Percentiles rank a stretch among this genome's conserved stretches.
Evolutionary conservation across 2,329 filamentous ascomycete species (phyloP).

Genomic region (Pyrenochaeta sp.): DNA sequence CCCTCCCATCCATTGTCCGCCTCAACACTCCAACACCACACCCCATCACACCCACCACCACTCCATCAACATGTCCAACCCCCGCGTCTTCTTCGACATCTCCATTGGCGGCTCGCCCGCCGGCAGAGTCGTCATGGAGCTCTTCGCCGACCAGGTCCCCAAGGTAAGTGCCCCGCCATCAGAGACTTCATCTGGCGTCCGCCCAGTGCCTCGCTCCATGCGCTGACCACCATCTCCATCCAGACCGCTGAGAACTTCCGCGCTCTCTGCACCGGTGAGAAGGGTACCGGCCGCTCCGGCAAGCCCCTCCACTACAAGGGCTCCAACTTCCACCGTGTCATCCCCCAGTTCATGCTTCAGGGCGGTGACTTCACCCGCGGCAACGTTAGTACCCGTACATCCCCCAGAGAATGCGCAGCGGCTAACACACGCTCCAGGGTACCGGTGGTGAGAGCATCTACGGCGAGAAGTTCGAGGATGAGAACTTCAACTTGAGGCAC

Average conservation of each 20-base stretch:
- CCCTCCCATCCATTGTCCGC: slow-evolving; percentile 15
- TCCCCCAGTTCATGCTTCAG: slow-evolving; percentile 98
- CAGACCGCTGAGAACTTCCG: slow-evolving; percentile 95
- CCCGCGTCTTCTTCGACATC: slow-evolving; percentile 93
- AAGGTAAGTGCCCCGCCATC: slow-evolving; percentile 51
- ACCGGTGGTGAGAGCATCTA: slow-evolving; percentile 95
- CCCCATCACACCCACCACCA: slow-evolving; percentile 13
- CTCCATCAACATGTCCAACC: slow-evolving; percentile 47
- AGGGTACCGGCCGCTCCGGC: slow-evolving; percentile 80
- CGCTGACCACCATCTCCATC: slow-evolving; percentile 16
- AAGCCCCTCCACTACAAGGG: slow-evolving; percentile 92
- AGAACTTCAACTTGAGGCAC: slow-evolving; percentile 92
- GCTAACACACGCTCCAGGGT: slow-evolving; percentile 26
- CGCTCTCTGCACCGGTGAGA: slow-evolving; percentile 91
- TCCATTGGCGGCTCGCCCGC: slow-evolving; percentile 74
- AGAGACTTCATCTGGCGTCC: slow-evolving; percentile 18
- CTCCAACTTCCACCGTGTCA: slow-evolving; percentile 90
- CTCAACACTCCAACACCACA: slow-evolving; percentile 21
- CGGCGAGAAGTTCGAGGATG: slow-evolving; percentile 94
- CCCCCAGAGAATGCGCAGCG: background rate
- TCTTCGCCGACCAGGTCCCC: slow-evolving; percentile 71
- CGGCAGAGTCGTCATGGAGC: slow-evolving; percentile 85
- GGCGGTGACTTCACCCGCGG: slow-evolving; percentile 95
- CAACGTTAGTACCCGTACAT: slow-evolving; percentile 58
- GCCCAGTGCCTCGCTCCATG: background rate